Percentiles rank a stretch among this genome's conserved stretches.
Conservation (phyloP, 129 eudicot genomes). For the Escallonia herrerae region DNA sequence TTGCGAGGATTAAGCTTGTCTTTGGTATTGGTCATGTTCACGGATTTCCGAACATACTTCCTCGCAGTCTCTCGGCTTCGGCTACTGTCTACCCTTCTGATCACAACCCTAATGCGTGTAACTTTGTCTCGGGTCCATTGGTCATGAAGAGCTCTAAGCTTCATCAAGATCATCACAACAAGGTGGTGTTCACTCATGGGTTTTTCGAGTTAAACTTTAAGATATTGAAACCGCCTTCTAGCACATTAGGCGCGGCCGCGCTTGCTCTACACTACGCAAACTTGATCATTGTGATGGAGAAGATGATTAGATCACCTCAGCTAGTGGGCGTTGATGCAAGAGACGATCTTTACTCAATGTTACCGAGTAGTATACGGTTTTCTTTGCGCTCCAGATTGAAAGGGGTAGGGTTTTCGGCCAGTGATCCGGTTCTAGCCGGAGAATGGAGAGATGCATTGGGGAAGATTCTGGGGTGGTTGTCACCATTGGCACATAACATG, state of each 20-base stretch:
- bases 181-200: conserved; percentile 25
- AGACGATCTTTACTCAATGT: conserved; percentile 85
- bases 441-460: conserved; percentile 90
- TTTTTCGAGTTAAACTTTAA: conserved; percentile 56
- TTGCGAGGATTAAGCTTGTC: conserved; percentile 74
- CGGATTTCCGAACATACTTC: conserved; percentile 34
- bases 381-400: conserved; percentile 55
- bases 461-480: conserved; percentile 80
- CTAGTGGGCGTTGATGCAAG: conserved; percentile 81
- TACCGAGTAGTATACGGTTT: conserved; percentile 66
- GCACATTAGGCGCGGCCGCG: conserved; percentile 68
- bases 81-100: conserved; percentile 72
- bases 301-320: conserved; percentile 82
- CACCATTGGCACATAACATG: conserved; percentile 93
- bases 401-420: conserved; percentile 77
- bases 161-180: conserved; percentile 16
- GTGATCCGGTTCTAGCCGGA: conserved; percentile 68
- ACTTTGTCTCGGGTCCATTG: conserved; percentile 28
- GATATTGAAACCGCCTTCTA: conserved; percentile 51
- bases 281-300: conserved; percentile 78
- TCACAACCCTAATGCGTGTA: conserved; percentile 15
- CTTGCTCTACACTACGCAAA: conserved; percentile 81
- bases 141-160: conserved; percentile 17
- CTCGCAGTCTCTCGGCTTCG: conserved; percentile 75
- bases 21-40: conserved; percentile 52